phyloP scores from a whole-genome alignment of 1,139 yeast species.

The Suhomyces ambrosiae region DNA sequence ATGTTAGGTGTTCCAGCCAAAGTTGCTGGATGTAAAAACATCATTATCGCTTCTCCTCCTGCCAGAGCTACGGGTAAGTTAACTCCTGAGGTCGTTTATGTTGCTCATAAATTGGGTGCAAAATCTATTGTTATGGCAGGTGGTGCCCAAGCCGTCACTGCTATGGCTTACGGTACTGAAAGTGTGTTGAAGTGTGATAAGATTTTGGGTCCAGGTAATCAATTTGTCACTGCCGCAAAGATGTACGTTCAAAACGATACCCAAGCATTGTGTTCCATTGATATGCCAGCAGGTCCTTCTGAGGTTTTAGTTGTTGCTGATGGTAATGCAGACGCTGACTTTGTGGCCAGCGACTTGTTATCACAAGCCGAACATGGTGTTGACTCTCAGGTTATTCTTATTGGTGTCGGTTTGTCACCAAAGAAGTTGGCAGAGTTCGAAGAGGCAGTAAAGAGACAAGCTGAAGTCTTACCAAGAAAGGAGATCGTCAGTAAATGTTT shows the following conservation, averaged over 20 bases:
- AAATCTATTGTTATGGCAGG: slow-evolving; percentile 90
- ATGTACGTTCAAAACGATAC: slow-evolving; percentile 97
- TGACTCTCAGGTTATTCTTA: slow-evolving; percentile 92
- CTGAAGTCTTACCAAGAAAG: slow-evolving; percentile 83
- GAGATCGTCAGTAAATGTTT: slow-evolving; percentile 91
- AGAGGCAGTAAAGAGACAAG: slow-evolving; percentile 81
- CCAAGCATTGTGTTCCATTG: slow-evolving; percentile 91
- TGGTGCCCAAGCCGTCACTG: slow-evolving; percentile 98
- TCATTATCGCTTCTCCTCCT: slow-evolving; percentile 97
- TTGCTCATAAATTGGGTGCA: slow-evolving; percentile 95
- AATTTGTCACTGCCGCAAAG: slow-evolving; percentile 98
- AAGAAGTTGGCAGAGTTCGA: slow-evolving; percentile 69
- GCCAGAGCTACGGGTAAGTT: slow-evolving; percentile 85
- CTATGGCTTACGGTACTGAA: slow-evolving; percentile 98
- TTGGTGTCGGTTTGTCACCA: slow-evolving; percentile 73
- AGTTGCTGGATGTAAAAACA: slow-evolving; percentile 96
- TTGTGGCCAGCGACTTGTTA: slow-evolving; percentile 90
- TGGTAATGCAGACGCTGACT: slow-evolving; percentile 82
- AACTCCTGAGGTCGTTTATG: slow-evolving; percentile 97
- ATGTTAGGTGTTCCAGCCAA: slow-evolving; percentile 99
- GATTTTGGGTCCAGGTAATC: slow-evolving; percentile 98
- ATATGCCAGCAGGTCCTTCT: slow-evolving; percentile 99
- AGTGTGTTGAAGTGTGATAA: slow-evolving; percentile 91
- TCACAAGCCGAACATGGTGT: slow-evolving; percentile 99
- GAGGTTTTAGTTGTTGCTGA: slow-evolving; percentile 96